phyloP scores from a whole-genome alignment of 495 filamentous ascomycete genomes.

The Penicillium flavigenum region DNA sequence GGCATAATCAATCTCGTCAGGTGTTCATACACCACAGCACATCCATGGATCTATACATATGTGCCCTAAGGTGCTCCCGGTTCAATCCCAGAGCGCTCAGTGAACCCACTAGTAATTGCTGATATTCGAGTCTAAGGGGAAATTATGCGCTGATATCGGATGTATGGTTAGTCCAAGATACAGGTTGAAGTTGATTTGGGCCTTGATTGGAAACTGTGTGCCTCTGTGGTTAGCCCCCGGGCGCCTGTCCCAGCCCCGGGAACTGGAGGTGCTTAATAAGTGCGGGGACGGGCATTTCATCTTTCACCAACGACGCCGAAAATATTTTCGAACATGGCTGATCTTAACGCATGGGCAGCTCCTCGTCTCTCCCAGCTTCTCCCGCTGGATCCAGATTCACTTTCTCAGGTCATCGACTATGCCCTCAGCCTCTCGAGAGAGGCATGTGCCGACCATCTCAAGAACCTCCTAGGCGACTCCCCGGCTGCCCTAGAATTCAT shows the following conservation, averaged over 20 bases:
- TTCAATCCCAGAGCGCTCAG: too few species aligned
- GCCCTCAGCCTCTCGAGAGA: slow-evolving; percentile 67
- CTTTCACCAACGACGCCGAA: slow-evolving; percentile 2
- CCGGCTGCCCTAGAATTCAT: slow-evolving; percentile 88
- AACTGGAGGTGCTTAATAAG: background rate
- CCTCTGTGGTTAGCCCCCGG: background rate
- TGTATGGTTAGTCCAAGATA: too few species aligned
- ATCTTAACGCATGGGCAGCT: slow-evolving; percentile 53
- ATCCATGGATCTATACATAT: too few species aligned
- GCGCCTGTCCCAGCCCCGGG: background rate
- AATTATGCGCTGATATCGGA: too few species aligned
- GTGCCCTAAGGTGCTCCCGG: too few species aligned
- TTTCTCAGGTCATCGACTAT: slow-evolving; percentile 80
- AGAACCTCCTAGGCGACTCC: slow-evolving; percentile 83
- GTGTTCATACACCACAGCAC: too few species aligned
- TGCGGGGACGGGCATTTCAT: slow-evolving; percentile 3
- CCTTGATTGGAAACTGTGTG: too few species aligned
- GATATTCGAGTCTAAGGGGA: too few species aligned
- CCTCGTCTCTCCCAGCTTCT: slow-evolving; percentile 74
- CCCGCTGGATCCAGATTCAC: slow-evolving; percentile 77
- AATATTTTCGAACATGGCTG: slow-evolving; percentile 19
- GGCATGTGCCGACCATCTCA: slow-evolving; percentile 78
- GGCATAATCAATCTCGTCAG: too few species aligned
- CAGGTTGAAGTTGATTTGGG: too few species aligned
- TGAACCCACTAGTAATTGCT: too few species aligned